These are phyloP conservation scores for Aspergillus hancockii DNA, from an alignment of 495 filamentous ascomycete species.

Conservation along the genomic window DNA sequence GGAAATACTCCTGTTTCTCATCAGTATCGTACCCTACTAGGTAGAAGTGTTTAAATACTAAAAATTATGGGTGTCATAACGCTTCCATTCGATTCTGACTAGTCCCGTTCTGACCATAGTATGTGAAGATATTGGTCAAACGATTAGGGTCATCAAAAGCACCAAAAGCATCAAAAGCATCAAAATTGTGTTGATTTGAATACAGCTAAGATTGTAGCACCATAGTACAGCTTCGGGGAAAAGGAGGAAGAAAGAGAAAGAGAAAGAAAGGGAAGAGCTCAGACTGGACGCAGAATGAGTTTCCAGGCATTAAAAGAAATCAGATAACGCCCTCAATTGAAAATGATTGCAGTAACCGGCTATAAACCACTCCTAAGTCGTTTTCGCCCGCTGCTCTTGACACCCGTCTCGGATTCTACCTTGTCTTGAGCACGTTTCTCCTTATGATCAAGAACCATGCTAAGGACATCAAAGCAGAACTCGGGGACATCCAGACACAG, in stretches of 20 bases:
- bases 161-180: too few species aligned
- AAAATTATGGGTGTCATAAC: neutral
- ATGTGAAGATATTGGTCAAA: neutral
- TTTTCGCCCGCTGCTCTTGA: constrained; percentile 35
- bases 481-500: constrained; percentile 89
- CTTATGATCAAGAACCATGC: constrained; percentile 63
- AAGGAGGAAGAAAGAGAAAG: too few species aligned
- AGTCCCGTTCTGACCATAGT: neutral
- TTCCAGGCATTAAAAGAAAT: neutral
- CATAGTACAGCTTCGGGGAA: too few species aligned
- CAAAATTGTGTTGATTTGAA: too few species aligned
- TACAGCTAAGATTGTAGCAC: too few species aligned
- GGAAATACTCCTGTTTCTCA: neutral
- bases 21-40: neutral
- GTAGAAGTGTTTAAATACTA: neutral
- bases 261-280: too few species aligned
- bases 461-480: constrained; percentile 89
- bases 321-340: neutral
- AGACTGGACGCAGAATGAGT: too few species aligned
- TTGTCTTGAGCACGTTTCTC: constrained; percentile 50
- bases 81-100: neutral
- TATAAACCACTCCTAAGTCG: constrained; percentile 34
- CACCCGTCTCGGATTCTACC: constrained; percentile 29
- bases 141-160: neutral
- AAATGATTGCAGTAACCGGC: constrained; percentile 4